Evolutionary conservation across 2,329 filamentous ascomycete species (phyloP).

Genomic region (Penicillium sp.): DNA sequence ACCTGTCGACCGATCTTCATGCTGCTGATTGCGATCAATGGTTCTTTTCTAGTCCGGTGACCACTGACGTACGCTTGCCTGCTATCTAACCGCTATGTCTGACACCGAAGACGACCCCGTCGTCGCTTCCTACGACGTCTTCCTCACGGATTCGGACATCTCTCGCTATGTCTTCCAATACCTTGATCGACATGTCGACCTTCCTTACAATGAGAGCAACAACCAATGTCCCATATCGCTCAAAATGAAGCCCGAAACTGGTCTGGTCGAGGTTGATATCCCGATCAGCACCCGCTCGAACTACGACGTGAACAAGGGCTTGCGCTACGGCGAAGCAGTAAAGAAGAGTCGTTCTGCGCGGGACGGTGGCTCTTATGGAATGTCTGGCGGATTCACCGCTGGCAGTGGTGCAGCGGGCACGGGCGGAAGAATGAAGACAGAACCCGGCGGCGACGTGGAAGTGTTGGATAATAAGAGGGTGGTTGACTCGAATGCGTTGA

Average conservation of each 20-base stretch:
- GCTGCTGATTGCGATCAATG: background rate
- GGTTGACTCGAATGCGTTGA: slow-evolving; percentile 51
- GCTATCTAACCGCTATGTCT: slow-evolving; percentile 11
- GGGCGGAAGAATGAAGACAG: slow-evolving; percentile 28
- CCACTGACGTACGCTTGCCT: background rate
- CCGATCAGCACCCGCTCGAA: slow-evolving; percentile 70
- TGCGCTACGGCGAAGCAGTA: slow-evolving; percentile 79
- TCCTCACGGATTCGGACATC: slow-evolving; percentile 73
- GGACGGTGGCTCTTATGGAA: slow-evolving; percentile 67
- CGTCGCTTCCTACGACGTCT: slow-evolving; percentile 77
- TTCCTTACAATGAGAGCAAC: slow-evolving; percentile 61
- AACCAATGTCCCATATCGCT: slow-evolving; percentile 67
- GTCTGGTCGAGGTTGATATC: slow-evolving; percentile 91
- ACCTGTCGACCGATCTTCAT: background rate
- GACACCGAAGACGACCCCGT: slow-evolving; percentile 61
- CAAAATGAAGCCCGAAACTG: slow-evolving; percentile 77
- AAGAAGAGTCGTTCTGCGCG: slow-evolving; percentile 54
- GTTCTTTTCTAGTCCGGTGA: background rate
- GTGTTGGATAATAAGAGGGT: slow-evolving; percentile 34
- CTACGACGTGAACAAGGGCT: slow-evolving; percentile 82
- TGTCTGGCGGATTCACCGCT: slow-evolving; percentile 72
- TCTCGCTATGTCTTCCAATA: slow-evolving; percentile 85
- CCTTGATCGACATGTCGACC: slow-evolving; percentile 64
- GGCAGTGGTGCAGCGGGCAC: slow-evolving; percentile 44
- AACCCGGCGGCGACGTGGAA: slow-evolving; percentile 27